Evolutionary conservation across 352 stramenopile species (phyloP).

Genomic region (Pythium graminicola): DNA sequence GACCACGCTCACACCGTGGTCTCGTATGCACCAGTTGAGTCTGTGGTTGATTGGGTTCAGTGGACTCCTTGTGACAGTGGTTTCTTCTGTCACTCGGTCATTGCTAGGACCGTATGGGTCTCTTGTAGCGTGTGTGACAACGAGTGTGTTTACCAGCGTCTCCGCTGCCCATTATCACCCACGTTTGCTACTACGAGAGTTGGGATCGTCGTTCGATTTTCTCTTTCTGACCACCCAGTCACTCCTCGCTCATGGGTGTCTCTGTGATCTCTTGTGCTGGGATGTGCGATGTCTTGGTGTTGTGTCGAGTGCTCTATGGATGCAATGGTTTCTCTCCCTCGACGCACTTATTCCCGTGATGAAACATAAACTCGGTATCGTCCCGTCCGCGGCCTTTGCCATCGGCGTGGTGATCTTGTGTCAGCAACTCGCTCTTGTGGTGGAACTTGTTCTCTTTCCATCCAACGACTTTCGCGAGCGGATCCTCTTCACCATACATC

Average conservation of each 20-base stretch:
- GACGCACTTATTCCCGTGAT: constrained; percentile 14
- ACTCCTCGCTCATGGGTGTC: constrained; percentile 4
- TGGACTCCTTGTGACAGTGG: background rate
- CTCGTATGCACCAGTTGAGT: background rate
- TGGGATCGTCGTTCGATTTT: constrained; percentile 19
- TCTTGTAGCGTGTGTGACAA: background rate
- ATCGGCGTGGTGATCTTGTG: background rate
- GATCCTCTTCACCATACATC: background rate
- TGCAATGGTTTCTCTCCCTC: constrained; percentile 17
- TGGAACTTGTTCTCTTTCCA: background rate
- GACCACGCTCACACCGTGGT: background rate
- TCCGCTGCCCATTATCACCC: constrained; percentile 9
- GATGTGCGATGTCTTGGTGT: constrained; percentile 13
- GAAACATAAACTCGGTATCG: background rate
- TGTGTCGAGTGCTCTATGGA: constrained; percentile 14
- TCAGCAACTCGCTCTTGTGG: background rate
- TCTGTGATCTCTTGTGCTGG: constrained; percentile 18
- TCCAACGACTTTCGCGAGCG: background rate
- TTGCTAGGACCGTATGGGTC: background rate
- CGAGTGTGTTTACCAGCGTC: background rate
- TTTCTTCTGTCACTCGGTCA: background rate
- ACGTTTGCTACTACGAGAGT: constrained; percentile 1
- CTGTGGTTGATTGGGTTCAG: background rate
- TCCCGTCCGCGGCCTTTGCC: background rate
- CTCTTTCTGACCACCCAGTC: constrained; percentile 19